Evolutionary conservation across 2,329 filamentous ascomycete genomes (phyloP), one percentile per base, ranked within the genome.

Genomic region (Tolypocladium album): DNA sequence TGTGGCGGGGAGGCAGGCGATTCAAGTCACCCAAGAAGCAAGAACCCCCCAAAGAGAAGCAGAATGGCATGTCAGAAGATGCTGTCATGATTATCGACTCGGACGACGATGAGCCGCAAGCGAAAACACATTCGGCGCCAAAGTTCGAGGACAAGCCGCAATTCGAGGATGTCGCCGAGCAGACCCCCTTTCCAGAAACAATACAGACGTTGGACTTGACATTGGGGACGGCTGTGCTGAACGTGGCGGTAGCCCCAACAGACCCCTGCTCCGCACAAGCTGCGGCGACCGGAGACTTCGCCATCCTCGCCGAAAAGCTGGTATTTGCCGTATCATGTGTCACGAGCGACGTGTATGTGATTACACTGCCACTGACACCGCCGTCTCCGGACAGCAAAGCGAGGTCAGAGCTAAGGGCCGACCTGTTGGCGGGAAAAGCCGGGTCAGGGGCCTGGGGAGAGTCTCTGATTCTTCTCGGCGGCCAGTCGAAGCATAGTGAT

Each of bases 401-500:
- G 2, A 75, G 83, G 13, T 74, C 77, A 4, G 82, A 85, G 61
- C 72, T 87, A 31, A 77, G 76, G 58, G 71, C 73, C 22, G 77
- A 75, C 61, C 75, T 85, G 12, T 68, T 84, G 57, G 78, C 79
- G 9, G 81, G 78, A 24, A 79, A 77, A 62, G 81, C 81, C 42
- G 85, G 85, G 22, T 82, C 79, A 39, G 84, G 84, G 45, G 78
- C 78, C n/a, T 88, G 85, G 83, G 84, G 84, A 8, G 85, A 88
- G 70, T 79, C 78, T 0, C 71, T 88, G 31, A 75, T 80, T 1
- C 68, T 79, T 13, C 76, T 88, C 8, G 72, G 72, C 22, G 83
- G 84, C 1, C 82, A 84, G 67, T 72, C 75, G 55, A 80, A 76
- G 62, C 72, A 76, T 36, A 81, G 81, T 39, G 77, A 83, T 61